These are phyloP conservation scores for Stropharia rugosoannulata DNA, from an alignment of 768 basidiomycete genomes.

Conservation along the genomic window DNA sequence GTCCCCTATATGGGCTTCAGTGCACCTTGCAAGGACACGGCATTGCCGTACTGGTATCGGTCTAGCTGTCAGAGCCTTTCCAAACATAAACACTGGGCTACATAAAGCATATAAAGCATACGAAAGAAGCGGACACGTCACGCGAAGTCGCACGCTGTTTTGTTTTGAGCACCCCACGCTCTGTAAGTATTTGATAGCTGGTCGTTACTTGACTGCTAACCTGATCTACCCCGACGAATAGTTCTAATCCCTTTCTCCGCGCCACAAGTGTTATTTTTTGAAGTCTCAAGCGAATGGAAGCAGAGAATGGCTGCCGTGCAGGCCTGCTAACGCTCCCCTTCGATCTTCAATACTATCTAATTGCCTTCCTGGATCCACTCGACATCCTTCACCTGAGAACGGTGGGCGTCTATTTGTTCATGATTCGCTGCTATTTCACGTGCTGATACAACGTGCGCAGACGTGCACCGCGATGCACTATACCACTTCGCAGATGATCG, in stretches of 20 bases:
- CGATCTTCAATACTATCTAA: neutral
- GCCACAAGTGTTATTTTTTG: no score
- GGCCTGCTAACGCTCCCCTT: neutral
- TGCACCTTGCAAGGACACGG: neutral
- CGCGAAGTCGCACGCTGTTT: neutral
- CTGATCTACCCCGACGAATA: no score
- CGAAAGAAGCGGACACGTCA: neutral
- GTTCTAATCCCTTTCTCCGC: no score
- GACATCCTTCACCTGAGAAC: slow-evolving; percentile 4
- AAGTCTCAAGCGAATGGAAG: no score
- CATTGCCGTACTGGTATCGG: neutral
- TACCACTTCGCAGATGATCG: slow-evolving; percentile 19
- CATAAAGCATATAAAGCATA: neutral
- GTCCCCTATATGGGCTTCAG: no score
- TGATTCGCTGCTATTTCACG: neutral
- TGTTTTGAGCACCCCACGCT: neutral
- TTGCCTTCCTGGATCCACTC: slow-evolving; percentile 1
- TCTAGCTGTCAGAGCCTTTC: neutral
- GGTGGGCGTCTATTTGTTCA: neutral
- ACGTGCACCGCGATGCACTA: slow-evolving; percentile 20
- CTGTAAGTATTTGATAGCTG: neutral
- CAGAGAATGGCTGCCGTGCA: neutral
- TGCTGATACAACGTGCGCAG: slow-evolving; percentile 10
- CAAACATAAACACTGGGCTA: neutral
- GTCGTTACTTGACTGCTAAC: no score